phyloP scores from a whole-genome alignment of 106 monocot species.

The Acorus gramineus region DNA sequence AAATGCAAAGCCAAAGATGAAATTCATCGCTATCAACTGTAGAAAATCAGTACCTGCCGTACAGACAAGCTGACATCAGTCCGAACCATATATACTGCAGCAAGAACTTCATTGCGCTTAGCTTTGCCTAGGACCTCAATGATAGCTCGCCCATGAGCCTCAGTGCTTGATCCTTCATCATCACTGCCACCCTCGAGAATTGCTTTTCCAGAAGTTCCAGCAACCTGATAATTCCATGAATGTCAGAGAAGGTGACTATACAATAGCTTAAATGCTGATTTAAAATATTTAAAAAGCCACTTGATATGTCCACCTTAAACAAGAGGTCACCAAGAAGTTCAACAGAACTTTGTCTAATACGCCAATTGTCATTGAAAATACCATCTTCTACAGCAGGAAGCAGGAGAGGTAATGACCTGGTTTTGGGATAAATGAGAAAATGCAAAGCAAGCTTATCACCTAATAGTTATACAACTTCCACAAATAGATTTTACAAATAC shows the following conservation, averaged over 20 bases:
- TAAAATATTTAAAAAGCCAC: no score
- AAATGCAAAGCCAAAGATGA: conserved; percentile 1
- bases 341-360: conserved; percentile 95
- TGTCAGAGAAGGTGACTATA: not conserved
- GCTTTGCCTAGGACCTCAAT: conserved; percentile 84
- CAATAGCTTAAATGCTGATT: no score
- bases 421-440: conserved; percentile 6
- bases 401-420: conserved; percentile 79
- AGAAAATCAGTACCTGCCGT: conserved; percentile 53
- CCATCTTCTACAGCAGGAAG: conserved; percentile 97
- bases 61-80: conserved; percentile 94
- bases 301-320: conserved; percentile 53
- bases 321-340: conserved; percentile 96
- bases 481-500: no score
- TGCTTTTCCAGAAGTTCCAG: conserved; percentile 97
- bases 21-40: not conserved
- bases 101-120: conserved; percentile 92
- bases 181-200: conserved; percentile 97
- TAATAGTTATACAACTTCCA: no score
- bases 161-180: conserved; percentile 97
- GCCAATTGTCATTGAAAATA: conserved; percentile 98
- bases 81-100: conserved; percentile 94
- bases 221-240: conserved; percentile 37
- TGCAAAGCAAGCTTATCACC: not conserved
- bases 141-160: conserved; percentile 98